Percentiles rank a stretch among this genome's conserved stretches.
Evolutionary conservation across 441 rosid species (phyloP).

Genomic region (Erodium trifolium): DNA sequence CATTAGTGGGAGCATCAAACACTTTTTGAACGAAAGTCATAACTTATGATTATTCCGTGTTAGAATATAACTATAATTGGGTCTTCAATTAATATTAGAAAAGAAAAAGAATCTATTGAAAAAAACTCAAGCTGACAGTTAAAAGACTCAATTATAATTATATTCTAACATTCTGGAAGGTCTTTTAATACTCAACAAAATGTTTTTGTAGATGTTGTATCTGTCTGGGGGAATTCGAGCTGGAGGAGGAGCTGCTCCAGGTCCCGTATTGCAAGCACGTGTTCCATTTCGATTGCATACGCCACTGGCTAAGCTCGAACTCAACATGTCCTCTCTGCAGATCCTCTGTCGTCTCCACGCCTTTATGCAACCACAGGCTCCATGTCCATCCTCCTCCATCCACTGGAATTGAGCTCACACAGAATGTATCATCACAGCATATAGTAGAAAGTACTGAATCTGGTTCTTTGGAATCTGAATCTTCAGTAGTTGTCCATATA

Average conservation of each 20-base stretch:
- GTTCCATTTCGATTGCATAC: conserved; percentile 75
- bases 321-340: conserved; percentile 95
- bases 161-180: too few species aligned
- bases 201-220: conserved; percentile 61
- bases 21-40: not conserved
- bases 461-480: too few species aligned
- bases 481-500: conserved; percentile 9
- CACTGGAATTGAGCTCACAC: conserved; percentile 8
- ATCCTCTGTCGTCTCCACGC: conserved; percentile 38
- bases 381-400: conserved; percentile 16
- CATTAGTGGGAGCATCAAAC: not conserved
- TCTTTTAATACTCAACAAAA: not conserved
- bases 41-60: not conserved
- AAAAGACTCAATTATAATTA: too few species aligned
- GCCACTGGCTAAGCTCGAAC: conserved; percentile 73
- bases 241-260: conserved; percentile 74
- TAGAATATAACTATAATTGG: too few species aligned
- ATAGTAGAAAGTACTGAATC: not conserved
- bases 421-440: conserved; percentile 15
- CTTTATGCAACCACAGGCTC: conserved; percentile 1
- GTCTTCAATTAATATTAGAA: too few species aligned
- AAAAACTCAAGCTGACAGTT: too few species aligned
- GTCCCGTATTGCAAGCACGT: conserved; percentile 80
- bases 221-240: conserved; percentile 80
- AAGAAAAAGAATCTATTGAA: too few species aligned